phyloP scores from a whole-genome alignment of 2,329 filamentous ascomycete genomes.

The Penicillium aurantiogriseum region DNA sequence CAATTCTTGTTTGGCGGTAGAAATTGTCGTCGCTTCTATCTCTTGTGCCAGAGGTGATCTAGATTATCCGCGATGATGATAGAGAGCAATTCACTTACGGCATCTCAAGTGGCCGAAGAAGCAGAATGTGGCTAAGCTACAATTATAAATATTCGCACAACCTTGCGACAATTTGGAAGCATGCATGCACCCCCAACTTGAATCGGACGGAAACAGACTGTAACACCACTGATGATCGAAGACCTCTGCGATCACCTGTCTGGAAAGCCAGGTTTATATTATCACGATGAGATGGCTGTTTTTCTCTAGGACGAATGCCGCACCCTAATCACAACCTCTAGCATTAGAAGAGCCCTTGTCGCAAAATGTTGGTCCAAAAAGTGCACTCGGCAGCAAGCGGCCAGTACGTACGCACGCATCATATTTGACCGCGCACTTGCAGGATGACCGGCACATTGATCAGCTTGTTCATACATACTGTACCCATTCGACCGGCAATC shows the following conservation, averaged over 20 bases:
- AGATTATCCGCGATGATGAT: not conserved
- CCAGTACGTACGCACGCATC: too few relatives aligned
- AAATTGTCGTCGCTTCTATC: too few relatives aligned
- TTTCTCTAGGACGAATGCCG: not conserved
- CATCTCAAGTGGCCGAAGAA: slow-evolving; percentile 1
- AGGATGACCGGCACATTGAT: too few relatives aligned
- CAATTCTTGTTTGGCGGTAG: too few relatives aligned
- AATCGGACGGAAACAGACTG: not conserved
- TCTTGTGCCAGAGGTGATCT: too few relatives aligned
- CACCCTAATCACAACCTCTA: slow-evolving; percentile 19
- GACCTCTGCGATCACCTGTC: not conserved
- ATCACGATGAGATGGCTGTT: not conserved
- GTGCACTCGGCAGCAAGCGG: too few relatives aligned
- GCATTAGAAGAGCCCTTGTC: slow-evolving; percentile 11
- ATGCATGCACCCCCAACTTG: not conserved
- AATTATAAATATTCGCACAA: not conserved
- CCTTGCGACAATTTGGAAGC: too few relatives aligned
- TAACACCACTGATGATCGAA: not conserved
- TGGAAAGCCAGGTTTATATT: not conserved
- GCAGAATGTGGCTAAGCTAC: not conserved
- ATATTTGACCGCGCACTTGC: too few relatives aligned
- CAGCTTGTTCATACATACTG: too few relatives aligned
- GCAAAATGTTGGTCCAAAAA: not conserved
- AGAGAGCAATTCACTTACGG: not conserved
- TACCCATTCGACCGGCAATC: too few relatives aligned